Evolutionary conservation across 805 yeast genomes (phyloP), one percentile per base, ranked within the genome.

Genomic region (Grigorovia transvaalensis): DNA sequence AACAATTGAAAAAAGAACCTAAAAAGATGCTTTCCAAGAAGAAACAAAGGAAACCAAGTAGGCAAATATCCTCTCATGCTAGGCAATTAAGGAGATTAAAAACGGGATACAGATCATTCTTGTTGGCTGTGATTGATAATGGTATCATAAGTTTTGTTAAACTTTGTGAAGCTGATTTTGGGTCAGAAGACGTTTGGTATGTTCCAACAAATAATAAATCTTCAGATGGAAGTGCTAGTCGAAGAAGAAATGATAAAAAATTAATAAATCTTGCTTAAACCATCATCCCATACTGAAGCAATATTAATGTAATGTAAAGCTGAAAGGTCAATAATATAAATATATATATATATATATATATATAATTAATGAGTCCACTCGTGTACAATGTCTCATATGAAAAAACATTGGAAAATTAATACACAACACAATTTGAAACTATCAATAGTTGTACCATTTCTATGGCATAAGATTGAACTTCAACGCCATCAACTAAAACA

Each of bases 101-200:
- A 56, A 67, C 67, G 41, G 90, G 91, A 0, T 64, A 72, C 52
- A 66, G 80, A 19, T 73, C 72, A 27, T 68, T 84, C 6, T 66
- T 87, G 2, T 45, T 72, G n/a, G 96, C 95, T 0, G 71, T 84
- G 1, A 79, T 88, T 6, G 93, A 86, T 62, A 74, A 79, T 57
- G 96, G 96, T 0, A 73, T 87, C 5, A 75, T 87, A 17, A 85
- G 82, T 60, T 87, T 84, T 59, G 71, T 80, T n/a, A 71, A 70
- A 46, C 57, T 82, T 18, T 63, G 77, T 6, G 78, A 77, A 55
- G 74, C 78, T 7, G 77, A 76, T 55, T 81, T 82, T 52, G 65
- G 65, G 9, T 55, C 63, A 15, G 71, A 68, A 53, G 60, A 66
- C 46, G 67, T 69, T 2, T 68, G 67, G 68, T 68, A 59, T 55